Conservation (phyloP, 2,329 filamentous ascomycete species). For the Fusarium miscanthi region DNA sequence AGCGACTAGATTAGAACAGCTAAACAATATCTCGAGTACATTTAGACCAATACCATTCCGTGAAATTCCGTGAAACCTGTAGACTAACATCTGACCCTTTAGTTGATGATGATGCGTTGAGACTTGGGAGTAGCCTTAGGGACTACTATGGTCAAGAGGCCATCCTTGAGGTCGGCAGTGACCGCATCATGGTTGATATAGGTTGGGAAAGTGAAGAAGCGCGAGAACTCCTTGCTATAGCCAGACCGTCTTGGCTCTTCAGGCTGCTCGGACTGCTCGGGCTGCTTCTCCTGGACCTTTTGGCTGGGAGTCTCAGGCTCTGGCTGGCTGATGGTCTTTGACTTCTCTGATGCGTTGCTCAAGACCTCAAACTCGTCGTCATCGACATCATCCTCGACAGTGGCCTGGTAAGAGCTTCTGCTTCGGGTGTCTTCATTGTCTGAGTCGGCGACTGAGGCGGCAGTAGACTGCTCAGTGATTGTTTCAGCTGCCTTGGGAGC, state of each 20-base stretch:
- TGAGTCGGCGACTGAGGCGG: background rate
- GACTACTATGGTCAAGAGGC: background rate
- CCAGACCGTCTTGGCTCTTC: conserved; percentile 50
- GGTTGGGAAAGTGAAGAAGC: conserved; percentile 72
- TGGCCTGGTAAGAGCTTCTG: conserved; percentile 25
- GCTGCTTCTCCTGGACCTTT: conserved; percentile 4
- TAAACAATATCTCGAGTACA: too few species aligned
- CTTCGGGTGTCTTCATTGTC: conserved; percentile 22
- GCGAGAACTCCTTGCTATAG: conserved; percentile 65
- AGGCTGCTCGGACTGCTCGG: background rate
- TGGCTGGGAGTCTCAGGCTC: background rate
- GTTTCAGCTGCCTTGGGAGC: conserved; percentile 24
- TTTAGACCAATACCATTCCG: too few species aligned
- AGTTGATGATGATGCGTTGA: background rate
- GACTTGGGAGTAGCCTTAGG: background rate
- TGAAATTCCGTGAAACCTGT: background rate
- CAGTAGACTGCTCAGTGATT: background rate
- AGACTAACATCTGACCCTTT: background rate
- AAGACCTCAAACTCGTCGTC: conserved; percentile 24
- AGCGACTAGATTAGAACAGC: too few species aligned
- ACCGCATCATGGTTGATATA: conserved; percentile 70
- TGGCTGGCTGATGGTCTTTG: background rate
- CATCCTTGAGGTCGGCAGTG: conserved; percentile 55
- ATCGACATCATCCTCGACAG: conserved; percentile 24
- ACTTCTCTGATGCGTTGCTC: conserved; percentile 17